These are phyloP conservation scores for Globisporangium nunn DNA, from an alignment of 352 stramenopile species.

Conservation along the genomic window DNA sequence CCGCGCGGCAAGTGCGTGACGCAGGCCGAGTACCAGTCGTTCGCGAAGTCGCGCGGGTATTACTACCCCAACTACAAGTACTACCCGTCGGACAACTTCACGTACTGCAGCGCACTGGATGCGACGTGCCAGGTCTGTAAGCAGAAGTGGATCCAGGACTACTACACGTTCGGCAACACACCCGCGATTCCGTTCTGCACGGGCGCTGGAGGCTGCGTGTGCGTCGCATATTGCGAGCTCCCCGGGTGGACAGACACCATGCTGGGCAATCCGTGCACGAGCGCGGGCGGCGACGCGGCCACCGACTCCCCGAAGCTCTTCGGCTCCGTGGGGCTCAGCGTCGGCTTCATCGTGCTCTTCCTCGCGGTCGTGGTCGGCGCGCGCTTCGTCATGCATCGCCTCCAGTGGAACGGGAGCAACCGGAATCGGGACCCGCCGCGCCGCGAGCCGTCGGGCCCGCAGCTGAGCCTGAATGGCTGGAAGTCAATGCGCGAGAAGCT, in stretches of 20 bases:
- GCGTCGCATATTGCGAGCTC: constrained; percentile 28
- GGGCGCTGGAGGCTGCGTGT: constrained; percentile 32
- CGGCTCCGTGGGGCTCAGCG: constrained; percentile 2
- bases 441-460: constrained; percentile 20
- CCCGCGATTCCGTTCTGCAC: constrained; percentile 23
- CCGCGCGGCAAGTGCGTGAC: constrained; percentile 29
- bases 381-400: constrained; percentile 7
- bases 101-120: constrained; percentile 33
- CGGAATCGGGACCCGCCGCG: not conserved
- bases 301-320: constrained; percentile 1
- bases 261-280: constrained; percentile 22
- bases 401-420: constrained; percentile 4
- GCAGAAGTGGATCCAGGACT: constrained; percentile 23
- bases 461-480: constrained; percentile 40
- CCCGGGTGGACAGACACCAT: constrained; percentile 17
- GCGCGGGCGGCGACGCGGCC: not conserved
- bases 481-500: constrained; percentile 50
- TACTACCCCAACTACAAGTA: constrained; percentile 39
- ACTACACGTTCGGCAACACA: constrained; percentile 17
- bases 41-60: constrained; percentile 30
- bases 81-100: constrained; percentile 29
- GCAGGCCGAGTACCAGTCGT: constrained; percentile 22
- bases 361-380: constrained; percentile 6
- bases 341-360: constrained; percentile 8
- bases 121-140: constrained; percentile 24